Base-by-base conservation (phyloP, 371 early-diverging fungal species). In the Coemansia sp. region DNA sequence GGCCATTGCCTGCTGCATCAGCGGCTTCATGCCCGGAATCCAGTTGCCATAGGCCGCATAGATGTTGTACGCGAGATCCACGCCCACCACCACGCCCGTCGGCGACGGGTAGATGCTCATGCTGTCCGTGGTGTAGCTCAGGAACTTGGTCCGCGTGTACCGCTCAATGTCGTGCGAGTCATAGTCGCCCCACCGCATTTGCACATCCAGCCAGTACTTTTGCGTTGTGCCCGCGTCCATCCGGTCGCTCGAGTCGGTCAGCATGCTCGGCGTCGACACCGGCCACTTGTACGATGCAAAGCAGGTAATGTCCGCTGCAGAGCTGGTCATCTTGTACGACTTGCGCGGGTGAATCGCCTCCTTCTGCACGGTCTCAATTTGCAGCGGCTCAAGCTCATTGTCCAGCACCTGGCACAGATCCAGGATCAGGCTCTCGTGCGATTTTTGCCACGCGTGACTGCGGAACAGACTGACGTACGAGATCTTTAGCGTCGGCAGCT, bases 391-490 rank as follows among this genome's bases (percentile, higher is more conserved):
- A 52, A 97, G 80, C 77, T 98, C 98, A 66, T 96, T 95, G 83
- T 99, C 99, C 72, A 99, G 88, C 16, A 98, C 96, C 77, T 98
- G 98, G 81, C 96, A 83, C 63, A 85, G 82, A 81, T 95, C 95
- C 88, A 94, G 89, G 6, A 94, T 92, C 63, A 96, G 72, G n/a
- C 89, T 87, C 81, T 98, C 96, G 82, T 99, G 98, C 59, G 99
- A 96, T 85, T 97, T 97, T 77, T 95, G 94, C 99, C 99, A 99
- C 81, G 99, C 92, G 81, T 97, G 95, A 49, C 98, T 96, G 71
- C 99, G 90, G 91, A 99, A 99, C 75, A 99, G 90, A 76, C 99
- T 99, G 79, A 99, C 94, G 61, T 97, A 87, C 16, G 95, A 97
- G 68, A 98, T 95, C 88, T 99, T 99, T 26, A 99, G 85, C 1